Conservation (phyloP, 164 flowering plant genomes). For the Euptelea pleiosperma region DNA sequence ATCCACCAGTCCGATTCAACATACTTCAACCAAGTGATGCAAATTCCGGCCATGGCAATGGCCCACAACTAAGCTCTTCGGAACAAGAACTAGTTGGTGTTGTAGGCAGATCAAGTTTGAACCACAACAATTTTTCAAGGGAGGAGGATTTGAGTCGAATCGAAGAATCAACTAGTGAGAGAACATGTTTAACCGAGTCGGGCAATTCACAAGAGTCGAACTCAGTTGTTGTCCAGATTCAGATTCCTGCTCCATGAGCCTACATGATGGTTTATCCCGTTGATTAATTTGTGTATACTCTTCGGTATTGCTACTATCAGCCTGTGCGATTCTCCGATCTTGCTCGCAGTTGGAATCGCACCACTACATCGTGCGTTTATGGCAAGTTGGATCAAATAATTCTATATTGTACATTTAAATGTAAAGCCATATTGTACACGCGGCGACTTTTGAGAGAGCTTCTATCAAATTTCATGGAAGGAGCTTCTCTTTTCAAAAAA, state of each 20-base stretch:
- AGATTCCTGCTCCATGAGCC: not conserved
- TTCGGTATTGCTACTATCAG: too few relatives aligned
- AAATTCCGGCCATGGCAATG: not conserved
- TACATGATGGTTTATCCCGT: too few relatives aligned
- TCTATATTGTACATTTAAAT: too few relatives aligned
- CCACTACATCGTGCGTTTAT: too few relatives aligned
- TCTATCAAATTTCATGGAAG: too few relatives aligned
- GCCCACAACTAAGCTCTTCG: not conserved
- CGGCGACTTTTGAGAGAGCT: too few relatives aligned
- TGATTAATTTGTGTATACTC: too few relatives aligned
- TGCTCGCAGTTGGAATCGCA: too few relatives aligned
- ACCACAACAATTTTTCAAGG: not conserved
- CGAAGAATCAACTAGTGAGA: slow-evolving; percentile 3
- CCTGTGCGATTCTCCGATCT: too few relatives aligned
- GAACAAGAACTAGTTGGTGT: not conserved
- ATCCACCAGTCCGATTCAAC: not conserved
- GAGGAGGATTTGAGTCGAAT: not conserved
- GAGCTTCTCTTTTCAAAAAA: too few relatives aligned
- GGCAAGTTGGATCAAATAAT: too few relatives aligned
- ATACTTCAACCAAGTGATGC: not conserved
- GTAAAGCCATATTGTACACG: too few relatives aligned
- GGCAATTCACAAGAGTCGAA: not conserved
- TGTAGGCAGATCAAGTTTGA: not conserved
- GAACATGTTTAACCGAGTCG: not conserved
- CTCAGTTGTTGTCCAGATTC: not conserved